Evolutionary conservation across 1,284 basidiomycete genomes (phyloP), one percentile per base, ranked within the genome.

Genomic region (Sporisorium exsertum): DNA sequence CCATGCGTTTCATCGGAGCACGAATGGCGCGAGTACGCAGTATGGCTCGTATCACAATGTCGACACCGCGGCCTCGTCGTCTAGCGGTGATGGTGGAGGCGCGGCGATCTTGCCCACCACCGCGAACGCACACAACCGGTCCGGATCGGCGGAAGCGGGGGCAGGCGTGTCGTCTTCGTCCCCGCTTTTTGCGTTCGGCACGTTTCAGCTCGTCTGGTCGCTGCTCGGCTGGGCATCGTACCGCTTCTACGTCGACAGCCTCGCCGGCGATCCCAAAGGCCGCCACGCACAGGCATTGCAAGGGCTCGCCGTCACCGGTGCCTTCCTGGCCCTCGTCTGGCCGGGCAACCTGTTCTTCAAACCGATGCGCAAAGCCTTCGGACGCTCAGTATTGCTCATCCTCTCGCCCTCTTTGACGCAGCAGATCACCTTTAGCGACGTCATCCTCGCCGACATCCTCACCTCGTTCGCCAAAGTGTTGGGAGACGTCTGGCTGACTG

Each of bases 381-480:
- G 68, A 37, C 64, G 68, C 20, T 62, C 70, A 2, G 81, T 94
- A 29, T 87, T 88, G 55, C 89, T 94, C 76, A 95, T 94, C 82
- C 79, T 95, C 33, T 89, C 91, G 51, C 90, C 92, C 26, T 88
- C 90, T 0, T 84, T 89, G 32, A 87, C 88, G 58, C 88, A 89
- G 54, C 89, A 90, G 1, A 88, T 95, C 49, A 91, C 91, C 83
- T 99, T 99, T 86, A 91, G 91, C 46, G 95, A 99, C 83, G 91
- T 99, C 51, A 90, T 99, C 51, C 90, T 97, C 64, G 95, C 96
- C 61, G 97, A 99, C 88, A 91, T 97, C 69, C 90, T 97, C 80
- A 99, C 97, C 0, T 97, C 94, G 0, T 97, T 94, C 80, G 95
- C 97, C 46, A 97, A 97, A 87, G 95, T 99, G 29, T 88, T 98